A percentile compares a stretch with the other conserved stretches of the same genome.
Conservation (phyloP, 306 rosid genomes). For the Malus sylvestris region DNA sequence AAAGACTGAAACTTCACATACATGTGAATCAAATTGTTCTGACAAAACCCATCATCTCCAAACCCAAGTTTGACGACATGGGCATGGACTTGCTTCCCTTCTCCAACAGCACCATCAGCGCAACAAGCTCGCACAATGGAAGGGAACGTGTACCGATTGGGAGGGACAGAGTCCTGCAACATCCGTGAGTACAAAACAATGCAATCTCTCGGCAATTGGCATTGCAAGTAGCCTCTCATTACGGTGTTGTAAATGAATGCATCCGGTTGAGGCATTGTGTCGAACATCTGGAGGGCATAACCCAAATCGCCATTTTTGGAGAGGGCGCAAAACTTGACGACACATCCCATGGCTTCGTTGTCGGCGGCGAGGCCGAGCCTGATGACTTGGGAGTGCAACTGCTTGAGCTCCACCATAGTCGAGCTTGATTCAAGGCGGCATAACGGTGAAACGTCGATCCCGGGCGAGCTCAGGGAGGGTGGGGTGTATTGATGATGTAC, state of each 20-base stretch:
- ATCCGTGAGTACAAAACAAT: constrained; percentile 37
- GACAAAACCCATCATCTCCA: constrained; percentile 26
- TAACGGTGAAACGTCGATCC: constrained; percentile 2
- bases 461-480: background rate
- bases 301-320: constrained; percentile 29
- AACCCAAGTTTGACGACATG: constrained; percentile 54
- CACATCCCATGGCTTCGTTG: constrained; percentile 44
- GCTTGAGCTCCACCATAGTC: constrained; percentile 49
- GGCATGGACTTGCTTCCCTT: constrained; percentile 50
- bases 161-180: constrained; percentile 33
- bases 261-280: constrained; percentile 39
- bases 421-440: constrained; percentile 26
- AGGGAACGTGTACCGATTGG: constrained; percentile 53
- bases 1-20: constrained; percentile 34
- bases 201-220: constrained; percentile 19
- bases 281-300: constrained; percentile 48
- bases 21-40: constrained; percentile 39
- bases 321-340: constrained; percentile 46
- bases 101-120: constrained; percentile 7
- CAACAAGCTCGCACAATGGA: constrained; percentile 38
- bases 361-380: constrained; percentile 46
- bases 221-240: constrained; percentile 30
- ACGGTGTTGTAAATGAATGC: constrained; percentile 54
- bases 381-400: constrained; percentile 45
- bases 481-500: constrained; percentile 26